Evolutionary conservation across 2,329 filamentous ascomycete genomes (phyloP).

Genomic region (Colletotrichum theobromicola): DNA sequence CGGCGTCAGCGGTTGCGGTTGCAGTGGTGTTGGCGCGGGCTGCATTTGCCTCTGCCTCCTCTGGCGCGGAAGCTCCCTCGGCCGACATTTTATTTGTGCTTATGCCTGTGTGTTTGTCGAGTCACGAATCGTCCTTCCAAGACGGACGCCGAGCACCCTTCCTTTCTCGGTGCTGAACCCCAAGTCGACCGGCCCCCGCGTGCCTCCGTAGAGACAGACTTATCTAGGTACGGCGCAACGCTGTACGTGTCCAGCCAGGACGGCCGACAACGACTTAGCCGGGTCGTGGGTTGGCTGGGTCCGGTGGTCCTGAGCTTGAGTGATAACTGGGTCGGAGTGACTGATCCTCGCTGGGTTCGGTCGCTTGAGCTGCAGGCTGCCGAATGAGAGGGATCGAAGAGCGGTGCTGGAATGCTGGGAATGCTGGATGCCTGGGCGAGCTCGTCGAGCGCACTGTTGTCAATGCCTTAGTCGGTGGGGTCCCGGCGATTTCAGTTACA

Average conservation of each 20-base stretch:
- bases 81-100: constrained; percentile 12
- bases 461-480: constrained; percentile 16
- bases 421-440: constrained; percentile 10
- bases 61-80: not conserved
- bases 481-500: not conserved
- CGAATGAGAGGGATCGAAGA: constrained; percentile 10
- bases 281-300: constrained; percentile 14
- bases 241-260: constrained; percentile 3
- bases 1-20: not conserved
- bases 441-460: constrained; percentile 17
- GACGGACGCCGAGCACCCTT: not conserved
- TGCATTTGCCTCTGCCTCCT: not conserved
- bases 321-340: constrained; percentile 17
- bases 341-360: constrained; percentile 18
- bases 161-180: not conserved
- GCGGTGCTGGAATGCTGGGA: constrained; percentile 11
- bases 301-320: constrained; percentile 15
- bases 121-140: not conserved
- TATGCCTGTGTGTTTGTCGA: not conserved
- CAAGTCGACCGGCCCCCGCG: not conserved
- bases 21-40: not conserved
- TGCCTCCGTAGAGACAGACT: not conserved
- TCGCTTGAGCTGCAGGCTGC: constrained; percentile 1
- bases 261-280: not conserved
- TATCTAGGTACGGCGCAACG: not conserved